Evolutionary conservation across 805 yeast species (phyloP), one percentile per base, ranked within the genome.

Genomic region (Ogataea naganishii): DNA sequence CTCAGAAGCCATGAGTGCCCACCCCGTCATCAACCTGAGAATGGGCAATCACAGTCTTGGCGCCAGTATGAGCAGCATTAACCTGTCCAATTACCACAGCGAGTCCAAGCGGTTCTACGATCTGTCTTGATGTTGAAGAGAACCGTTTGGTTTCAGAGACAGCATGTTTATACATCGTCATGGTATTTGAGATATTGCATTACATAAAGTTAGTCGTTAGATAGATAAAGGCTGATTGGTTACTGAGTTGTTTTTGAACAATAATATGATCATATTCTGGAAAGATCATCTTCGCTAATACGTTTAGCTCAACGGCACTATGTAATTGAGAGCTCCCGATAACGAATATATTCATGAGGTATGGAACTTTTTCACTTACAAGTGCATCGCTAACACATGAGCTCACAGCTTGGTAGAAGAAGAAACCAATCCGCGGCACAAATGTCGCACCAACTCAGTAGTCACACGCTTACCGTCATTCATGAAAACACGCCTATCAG

Each of bases 331-430:
- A 10, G 24, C 32, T 36, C 8, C 23, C 14, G 21, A 35, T 65
- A 38, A 72, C 66, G 37, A 74, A 51, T 75, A 75, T 44, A 76
- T 63, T 56, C 72, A 62, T 24, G 80, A 68, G 33, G 85, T 78
- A 46, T 78, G 66, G 58, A 78, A 77, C 45, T 77, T 80, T 34
- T 72, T 63, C 59, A 71, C 75, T 42, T 44, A 71, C 76, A 44
- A 70, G 58, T 43, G 75, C 71, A 53, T 75, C 82, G n/a, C 80
- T 80, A 35, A 60, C 66, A 51, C 75, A 70, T 60, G 62, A 69
- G 25, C 54, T 62, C 40, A 72, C 73, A 16, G 83, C 82, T 36
- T 58, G 62, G 46, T 64, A 27, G 17, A 63, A 55, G 61, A 76
- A 56, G 49, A 56, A 34, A 63, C 62, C 53, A 75, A 83, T 46